phyloP scores from a whole-genome alignment of 805 yeast genomes.

The Hanseniaspora lindneri region DNA sequence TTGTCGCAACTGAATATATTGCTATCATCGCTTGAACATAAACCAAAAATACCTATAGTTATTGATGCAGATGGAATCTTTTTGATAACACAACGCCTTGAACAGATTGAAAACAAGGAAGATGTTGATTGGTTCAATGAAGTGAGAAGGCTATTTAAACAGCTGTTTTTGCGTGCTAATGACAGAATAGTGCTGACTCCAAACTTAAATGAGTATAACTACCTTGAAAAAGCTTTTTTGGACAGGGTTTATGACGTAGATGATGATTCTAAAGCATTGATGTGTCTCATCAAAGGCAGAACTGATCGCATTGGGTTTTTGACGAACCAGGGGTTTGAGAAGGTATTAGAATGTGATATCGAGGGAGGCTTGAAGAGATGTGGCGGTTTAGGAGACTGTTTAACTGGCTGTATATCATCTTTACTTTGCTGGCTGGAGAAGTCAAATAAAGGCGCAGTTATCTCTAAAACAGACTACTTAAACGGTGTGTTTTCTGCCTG shows the following conservation, averaged over 20 bases:
- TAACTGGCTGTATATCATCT: conserved; percentile 45
- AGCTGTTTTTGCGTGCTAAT: conserved; percentile 41
- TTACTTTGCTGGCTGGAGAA: conserved; percentile 8
- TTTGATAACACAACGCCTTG: conserved; percentile 37
- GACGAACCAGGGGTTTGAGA: conserved; percentile 37
- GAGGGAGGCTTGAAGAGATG: conserved; percentile 68
- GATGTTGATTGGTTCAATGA: conserved; percentile 5
- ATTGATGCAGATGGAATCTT: conserved; percentile 85
- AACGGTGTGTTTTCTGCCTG: conserved; percentile 9
- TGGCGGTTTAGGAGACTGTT: conserved; percentile 94
- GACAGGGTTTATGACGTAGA: background rate
- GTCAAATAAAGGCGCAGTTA: background rate
- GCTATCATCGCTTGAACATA: background rate
- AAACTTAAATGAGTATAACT: conserved; percentile 68
- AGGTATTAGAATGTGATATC: conserved; percentile 34
- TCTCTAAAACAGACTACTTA: background rate
- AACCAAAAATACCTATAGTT: conserved; percentile 49
- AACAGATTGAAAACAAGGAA: background rate
- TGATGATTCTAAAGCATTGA: background rate
- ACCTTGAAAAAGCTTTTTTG: conserved; percentile 26
- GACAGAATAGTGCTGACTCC: conserved; percentile 70
- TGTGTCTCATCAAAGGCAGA: conserved; percentile 52
- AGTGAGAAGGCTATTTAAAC: conserved; percentile 20
- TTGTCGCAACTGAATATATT: conserved; percentile 4
- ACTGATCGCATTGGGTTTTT: conserved; percentile 37